These are phyloP conservation scores for Peniophora sp. DNA, from an alignment of 1,284 basidiomycete species.

Conservation along the genomic window DNA sequence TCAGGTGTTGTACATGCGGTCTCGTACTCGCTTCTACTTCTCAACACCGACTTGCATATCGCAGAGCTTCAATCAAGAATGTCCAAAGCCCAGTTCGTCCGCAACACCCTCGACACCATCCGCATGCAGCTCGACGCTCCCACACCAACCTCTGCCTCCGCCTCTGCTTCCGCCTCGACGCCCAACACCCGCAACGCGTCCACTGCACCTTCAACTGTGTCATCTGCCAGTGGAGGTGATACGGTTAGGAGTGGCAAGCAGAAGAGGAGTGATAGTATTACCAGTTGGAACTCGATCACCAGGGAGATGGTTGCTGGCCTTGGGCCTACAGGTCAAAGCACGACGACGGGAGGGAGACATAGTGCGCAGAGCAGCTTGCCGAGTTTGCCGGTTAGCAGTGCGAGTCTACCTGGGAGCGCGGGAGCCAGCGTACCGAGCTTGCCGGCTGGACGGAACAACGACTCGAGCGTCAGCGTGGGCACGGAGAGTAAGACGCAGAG, in stretches of 20 bases:
- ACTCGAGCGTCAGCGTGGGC: conserved; percentile 15
- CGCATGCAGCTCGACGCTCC: conserved; percentile 50
- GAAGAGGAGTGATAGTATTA: conserved; percentile 73
- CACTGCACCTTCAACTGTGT: background rate
- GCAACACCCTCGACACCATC: conserved; percentile 85
- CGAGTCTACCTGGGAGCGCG: conserved; percentile 32
- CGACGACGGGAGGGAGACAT: no score
- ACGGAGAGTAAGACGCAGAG: conserved; percentile 31
- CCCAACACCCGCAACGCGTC: conserved; percentile 29
- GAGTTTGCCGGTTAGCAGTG: conserved; percentile 27
- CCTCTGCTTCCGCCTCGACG: conserved; percentile 53
- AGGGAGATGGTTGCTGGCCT: conserved; percentile 39
- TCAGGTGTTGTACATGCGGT: conserved; percentile 92
- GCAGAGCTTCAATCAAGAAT: conserved; percentile 86
- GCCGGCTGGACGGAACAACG: conserved; percentile 8
- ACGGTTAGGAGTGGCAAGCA: conserved; percentile 40
- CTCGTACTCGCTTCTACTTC: conserved; percentile 85
- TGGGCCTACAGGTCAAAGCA: conserved; percentile 16
- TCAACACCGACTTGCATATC: conserved; percentile 97
- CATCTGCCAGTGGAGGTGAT: conserved; percentile 16
- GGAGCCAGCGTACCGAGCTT: conserved; percentile 24
- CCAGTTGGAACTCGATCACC: conserved; percentile 75
- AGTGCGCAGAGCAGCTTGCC: no score
- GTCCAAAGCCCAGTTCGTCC: conserved; percentile 90
- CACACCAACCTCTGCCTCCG: conserved; percentile 39